Evolutionary conservation across 2,329 filamentous ascomycete species (phyloP).

Genomic region (Penicillium palitans): DNA sequence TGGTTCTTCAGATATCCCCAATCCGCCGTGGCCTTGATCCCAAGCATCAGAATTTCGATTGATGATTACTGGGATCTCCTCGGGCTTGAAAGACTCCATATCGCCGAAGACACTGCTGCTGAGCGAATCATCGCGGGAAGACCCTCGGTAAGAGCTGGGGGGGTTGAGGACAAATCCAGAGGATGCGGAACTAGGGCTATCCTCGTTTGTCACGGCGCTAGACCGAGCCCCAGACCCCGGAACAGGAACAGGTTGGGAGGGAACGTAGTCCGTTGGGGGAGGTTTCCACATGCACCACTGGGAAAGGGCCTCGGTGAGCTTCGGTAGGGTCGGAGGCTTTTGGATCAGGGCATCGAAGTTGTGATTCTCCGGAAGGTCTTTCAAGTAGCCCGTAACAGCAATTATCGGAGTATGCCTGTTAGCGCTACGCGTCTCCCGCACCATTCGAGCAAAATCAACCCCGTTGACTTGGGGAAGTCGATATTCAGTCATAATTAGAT

Average conservation of each 20-base stretch:
- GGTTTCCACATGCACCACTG: conserved; percentile 93
- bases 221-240: conserved; percentile 65
- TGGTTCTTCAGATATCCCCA: conserved; percentile 71
- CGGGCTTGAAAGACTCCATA: conserved; percentile 72
- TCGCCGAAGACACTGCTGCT: conserved; percentile 82
- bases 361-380: conserved; percentile 90
- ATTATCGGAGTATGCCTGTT: conserved; percentile 95
- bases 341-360: conserved; percentile 95
- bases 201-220: conserved; percentile 64
- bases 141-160: conserved; percentile 74
- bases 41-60: conserved; percentile 76
- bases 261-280: conserved; percentile 59
- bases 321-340: conserved; percentile 91
- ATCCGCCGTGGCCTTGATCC: conserved; percentile 64
- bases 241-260: conserved; percentile 58
- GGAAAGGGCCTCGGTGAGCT: conserved; percentile 83
- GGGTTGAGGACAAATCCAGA: conserved; percentile 68
- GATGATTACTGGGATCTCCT: conserved; percentile 75
- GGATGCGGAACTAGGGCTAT: conserved; percentile 81
- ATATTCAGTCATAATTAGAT: conserved; percentile 98
- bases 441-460: conserved; percentile 94
- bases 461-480: conserved; percentile 93
- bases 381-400: conserved; percentile 95
- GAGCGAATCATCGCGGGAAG: conserved; percentile 84
- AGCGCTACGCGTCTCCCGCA: conserved; percentile 91